phyloP scores from a whole-genome alignment of 805 yeast species.

The Zygotorulaspora sp. region DNA sequence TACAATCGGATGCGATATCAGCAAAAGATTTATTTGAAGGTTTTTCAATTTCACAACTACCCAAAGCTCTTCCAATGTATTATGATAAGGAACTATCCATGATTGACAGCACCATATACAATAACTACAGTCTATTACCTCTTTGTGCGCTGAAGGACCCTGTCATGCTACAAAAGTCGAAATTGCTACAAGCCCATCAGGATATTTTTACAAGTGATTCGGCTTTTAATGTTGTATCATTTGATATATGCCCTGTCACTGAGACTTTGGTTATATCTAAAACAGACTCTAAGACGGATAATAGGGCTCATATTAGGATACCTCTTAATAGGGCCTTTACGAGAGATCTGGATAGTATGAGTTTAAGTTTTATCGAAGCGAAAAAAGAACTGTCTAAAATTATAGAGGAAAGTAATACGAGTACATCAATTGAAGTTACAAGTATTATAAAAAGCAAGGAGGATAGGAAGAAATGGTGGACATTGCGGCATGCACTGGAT shows the following conservation, averaged over 20 bases:
- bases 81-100: constrained; percentile 21
- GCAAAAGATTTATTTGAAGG: constrained; percentile 7
- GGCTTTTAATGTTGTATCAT: constrained; percentile 40
- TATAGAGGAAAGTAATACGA: constrained; percentile 54
- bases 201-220: constrained; percentile 4
- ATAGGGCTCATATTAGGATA: constrained; percentile 49
- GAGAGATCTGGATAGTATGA: constrained; percentile 41
- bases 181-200: constrained; percentile 8
- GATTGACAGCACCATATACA: constrained; percentile 19
- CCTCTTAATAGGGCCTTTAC: constrained; percentile 52
- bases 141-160: constrained; percentile 5
- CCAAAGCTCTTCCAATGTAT: constrained; percentile 21
- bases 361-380: constrained; percentile 44
- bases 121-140: constrained; percentile 12
- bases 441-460: constrained; percentile 49
- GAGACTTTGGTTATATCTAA: constrained; percentile 57
- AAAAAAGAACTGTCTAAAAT: constrained; percentile 46
- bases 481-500: constrained; percentile 58
- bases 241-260: constrained; percentile 55
- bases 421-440: constrained; percentile 54
- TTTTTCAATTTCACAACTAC: constrained; percentile 20
- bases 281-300: constrained; percentile 30
- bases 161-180: constrained; percentile 3
- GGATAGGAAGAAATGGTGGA: constrained; percentile 77
- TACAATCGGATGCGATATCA: constrained; percentile 5